Evolutionary conservation across 2,329 filamentous ascomycete genomes (phyloP), one percentile per base, ranked within the genome.

Genomic region (Ceratocystis colombiana): DNA sequence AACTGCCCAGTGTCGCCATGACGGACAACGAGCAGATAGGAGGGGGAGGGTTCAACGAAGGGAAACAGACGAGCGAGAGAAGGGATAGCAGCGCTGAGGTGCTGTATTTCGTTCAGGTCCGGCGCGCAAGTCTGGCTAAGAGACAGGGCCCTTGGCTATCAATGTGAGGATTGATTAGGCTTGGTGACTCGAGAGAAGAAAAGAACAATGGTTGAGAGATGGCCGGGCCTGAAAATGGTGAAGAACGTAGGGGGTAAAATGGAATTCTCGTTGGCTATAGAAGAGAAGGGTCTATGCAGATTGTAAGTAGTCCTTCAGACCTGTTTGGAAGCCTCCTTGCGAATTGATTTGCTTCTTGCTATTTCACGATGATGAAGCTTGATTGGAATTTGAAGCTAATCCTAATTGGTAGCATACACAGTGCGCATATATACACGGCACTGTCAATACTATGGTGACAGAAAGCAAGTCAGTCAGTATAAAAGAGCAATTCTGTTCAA

Each of bases 1-100:
- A 79, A 70, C 74, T 75, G 70, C 77, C 77, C n/a, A 79, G 73
- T 15, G 76, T 76, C 63, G 77, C 77, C 77, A 79, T 79, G 44
- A 48, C 62, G 67, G 30, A 12, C 57, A 64, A 30, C 55, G 10
- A 45, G 22, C 48, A 53, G 48, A 48, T 20, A 55, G 15, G 12
- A 30, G 45, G 28, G 7, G 25, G 25, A 10, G 15, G 45, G 20
- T 59, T 46, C 17, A 17, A 53, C 22, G 12, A 17, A 64, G 44
- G 20, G 41, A 48, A n/a, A 12, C 15, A 22, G 37, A 44, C 20
- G 25, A 53, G 48, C 5, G 12, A 22, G 20, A 25, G 20, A 25
- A 3, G 20, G 48, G 48, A 25, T 20, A 53, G 20, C 12, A 53
- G 15, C 48, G 48, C 22, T 28, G 48, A 53, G 20, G 20, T 25